A percentile compares a stretch with the other conserved stretches of the same genome.
Conservation (phyloP, 1,284 basidiomycete species). For the Amylostereum areolatum region DNA sequence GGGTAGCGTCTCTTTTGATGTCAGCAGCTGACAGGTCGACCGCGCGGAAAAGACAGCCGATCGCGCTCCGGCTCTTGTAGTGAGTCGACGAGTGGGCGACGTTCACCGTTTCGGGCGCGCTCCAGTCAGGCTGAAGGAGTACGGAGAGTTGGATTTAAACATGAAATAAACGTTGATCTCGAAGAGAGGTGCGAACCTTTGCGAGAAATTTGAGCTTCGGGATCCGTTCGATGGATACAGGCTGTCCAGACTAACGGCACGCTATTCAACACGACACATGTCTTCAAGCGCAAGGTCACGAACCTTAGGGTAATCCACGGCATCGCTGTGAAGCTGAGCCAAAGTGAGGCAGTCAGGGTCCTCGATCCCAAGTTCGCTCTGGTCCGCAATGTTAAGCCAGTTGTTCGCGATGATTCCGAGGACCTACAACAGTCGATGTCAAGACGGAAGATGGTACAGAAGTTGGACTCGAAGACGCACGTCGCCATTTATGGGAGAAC, state of each 20-base stretch:
- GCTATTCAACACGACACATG: neutral
- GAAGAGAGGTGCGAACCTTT: neutral
- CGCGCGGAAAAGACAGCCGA: slow-evolving; percentile 51
- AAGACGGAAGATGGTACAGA: slow-evolving; percentile 14
- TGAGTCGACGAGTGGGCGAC: slow-evolving; percentile 26
- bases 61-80: slow-evolving; percentile 46
- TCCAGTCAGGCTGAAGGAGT: slow-evolving; percentile 51
- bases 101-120: slow-evolving; percentile 51
- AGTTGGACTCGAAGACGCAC: neutral
- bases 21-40: slow-evolving; percentile 45
- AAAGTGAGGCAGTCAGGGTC: slow-evolving; percentile 55
- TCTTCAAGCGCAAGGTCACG: neutral
- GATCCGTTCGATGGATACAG: slow-evolving; percentile 42
- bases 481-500: slow-evolving; percentile 30
- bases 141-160: neutral
- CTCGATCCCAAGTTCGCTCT: slow-evolving; percentile 26
- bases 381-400: slow-evolving; percentile 67
- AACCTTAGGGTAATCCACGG: slow-evolving; percentile 57
- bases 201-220: slow-evolving; percentile 35
- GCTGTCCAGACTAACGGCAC: slow-evolving; percentile 33
- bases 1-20: slow-evolving; percentile 11
- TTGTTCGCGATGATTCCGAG: slow-evolving; percentile 55
- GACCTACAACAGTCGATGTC: slow-evolving; percentile 29
- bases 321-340: slow-evolving; percentile 62
- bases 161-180: neutral